These are phyloP conservation scores for Termitomyces sp. DNA, from an alignment of 768 basidiomycete species.

Conservation along the genomic window DNA sequence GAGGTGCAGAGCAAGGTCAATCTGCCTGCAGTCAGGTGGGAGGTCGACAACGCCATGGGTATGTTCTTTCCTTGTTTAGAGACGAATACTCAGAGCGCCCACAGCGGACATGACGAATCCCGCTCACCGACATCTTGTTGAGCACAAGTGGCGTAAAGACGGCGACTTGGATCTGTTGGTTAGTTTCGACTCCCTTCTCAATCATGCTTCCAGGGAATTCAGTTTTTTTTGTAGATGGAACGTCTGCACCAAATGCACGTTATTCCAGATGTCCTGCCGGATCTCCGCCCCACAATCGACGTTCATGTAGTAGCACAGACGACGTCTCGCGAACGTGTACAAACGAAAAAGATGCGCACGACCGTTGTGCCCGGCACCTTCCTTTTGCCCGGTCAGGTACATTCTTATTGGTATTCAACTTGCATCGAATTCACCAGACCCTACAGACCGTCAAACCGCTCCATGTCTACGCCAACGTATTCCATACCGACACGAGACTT, in stretches of 20 bases:
- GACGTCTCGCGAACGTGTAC: constrained; percentile 27
- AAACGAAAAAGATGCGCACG: constrained; percentile 31
- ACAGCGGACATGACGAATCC: constrained; percentile 66
- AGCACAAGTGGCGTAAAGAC: constrained; percentile 82
- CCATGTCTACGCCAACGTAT: constrained; percentile 67
- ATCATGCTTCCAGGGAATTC: neutral
- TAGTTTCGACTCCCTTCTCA: constrained; percentile 22
- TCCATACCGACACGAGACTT: constrained; percentile 74
- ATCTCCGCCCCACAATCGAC: constrained; percentile 70
- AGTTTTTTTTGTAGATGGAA: constrained; percentile 65
- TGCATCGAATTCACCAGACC: neutral
- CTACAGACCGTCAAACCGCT: constrained; percentile 64
- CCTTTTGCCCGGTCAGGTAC: constrained; percentile 65
- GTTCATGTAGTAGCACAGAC: constrained; percentile 55
- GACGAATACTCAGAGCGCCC: neutral
- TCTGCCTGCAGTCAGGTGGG: constrained; percentile 80
- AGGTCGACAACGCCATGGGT: constrained; percentile 78
- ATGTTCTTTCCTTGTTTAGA: constrained; percentile 24
- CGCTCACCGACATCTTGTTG: constrained; percentile 75
- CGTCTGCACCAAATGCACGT: constrained; percentile 89
- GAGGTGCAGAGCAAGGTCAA: constrained; percentile 83
- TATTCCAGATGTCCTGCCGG: constrained; percentile 80
- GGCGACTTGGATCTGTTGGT: constrained; percentile 85
- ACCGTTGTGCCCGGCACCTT: constrained; percentile 71
- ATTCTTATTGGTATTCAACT: constrained; percentile 12